A percentile compares a stretch with the other conserved stretches of the same genome.
Evolutionary conservation across 495 filamentous ascomycete genomes (phyloP).

Genomic region (Tuber umbilicatum): DNA sequence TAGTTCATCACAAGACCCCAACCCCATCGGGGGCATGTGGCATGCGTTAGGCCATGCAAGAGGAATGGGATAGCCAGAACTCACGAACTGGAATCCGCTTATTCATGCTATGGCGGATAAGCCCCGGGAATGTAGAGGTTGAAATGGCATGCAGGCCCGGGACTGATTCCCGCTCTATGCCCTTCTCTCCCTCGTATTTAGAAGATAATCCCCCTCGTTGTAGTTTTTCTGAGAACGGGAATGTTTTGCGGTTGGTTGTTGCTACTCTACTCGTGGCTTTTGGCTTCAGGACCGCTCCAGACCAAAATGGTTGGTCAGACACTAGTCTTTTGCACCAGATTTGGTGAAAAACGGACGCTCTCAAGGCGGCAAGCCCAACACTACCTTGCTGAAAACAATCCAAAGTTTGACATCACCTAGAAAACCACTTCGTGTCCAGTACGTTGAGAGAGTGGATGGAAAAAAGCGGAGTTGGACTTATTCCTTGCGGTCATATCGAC

Average conservation of each 20-base stretch:
- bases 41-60: background rate
- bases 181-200: background rate
- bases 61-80: background rate
- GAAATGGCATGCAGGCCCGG: background rate
- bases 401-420: background rate
- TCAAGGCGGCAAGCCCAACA: background rate
- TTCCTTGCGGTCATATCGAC: background rate
- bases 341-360: background rate
- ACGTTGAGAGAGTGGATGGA: background rate
- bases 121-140: background rate
- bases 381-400: background rate
- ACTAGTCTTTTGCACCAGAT: background rate
- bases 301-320: background rate
- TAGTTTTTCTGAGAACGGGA: background rate
- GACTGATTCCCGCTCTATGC: background rate
- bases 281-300: background rate
- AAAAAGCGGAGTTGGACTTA: background rate
- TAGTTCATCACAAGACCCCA: background rate
- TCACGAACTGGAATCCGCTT: background rate
- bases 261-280: too few relatives aligned
- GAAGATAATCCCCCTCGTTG: background rate
- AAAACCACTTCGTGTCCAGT: background rate
- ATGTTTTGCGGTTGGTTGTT: background rate
- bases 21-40: background rate
- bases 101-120: background rate